Evolutionary conservation across 1,284 basidiomycete genomes (phyloP), one percentile per base, ranked within the genome.

Genomic region (Pulchroboletus neoregius): DNA sequence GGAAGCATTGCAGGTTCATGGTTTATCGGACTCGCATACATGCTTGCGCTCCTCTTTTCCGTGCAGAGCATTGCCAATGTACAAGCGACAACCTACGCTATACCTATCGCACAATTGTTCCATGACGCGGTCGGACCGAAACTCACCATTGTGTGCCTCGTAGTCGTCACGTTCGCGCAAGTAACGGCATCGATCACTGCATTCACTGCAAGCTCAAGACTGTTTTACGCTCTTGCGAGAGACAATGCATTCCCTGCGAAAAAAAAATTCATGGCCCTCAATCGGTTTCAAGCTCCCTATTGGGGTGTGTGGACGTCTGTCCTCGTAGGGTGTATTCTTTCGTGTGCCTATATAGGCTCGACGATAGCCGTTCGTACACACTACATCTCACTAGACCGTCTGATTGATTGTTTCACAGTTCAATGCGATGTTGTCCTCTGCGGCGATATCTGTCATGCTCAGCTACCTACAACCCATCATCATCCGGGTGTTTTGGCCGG

Each of bases 1-100:
- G 72, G 71, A 28, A 75, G 72, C 57, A 78, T 81, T 52, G 67
- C 71, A n/a, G 77, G 79, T 18, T 80, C 79, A n/a, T 81, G 77
- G 76, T 39, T 80, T 40, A 72, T 81, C 49, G 79, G 78, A 2
- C 69, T 81, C 41, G 72, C 65, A 18, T 82, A 80, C 62, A 77
- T 82, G 73, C 73, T 81, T 45, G 73, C 78, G 6, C 71, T 80
- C 20, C 74, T 81, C 45, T 81, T 79, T 61, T 73, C 76, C 33
- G 72, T 81, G 27, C 79, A 79, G 53, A 76, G 70, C 51, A 76
- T 80, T 50, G 45, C 71, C 2, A 69, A 57, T 41, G 72, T 81
- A 8, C 75, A 79, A 56, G 58, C 61, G 2, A 79, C 78, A 7
- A 56, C 69, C 12, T 77, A 71, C 50, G 76, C 79, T 12, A 74